Evolutionary conservation across 495 filamentous ascomycete species (phyloP).

Genomic region (Penicillium coprophilum): DNA sequence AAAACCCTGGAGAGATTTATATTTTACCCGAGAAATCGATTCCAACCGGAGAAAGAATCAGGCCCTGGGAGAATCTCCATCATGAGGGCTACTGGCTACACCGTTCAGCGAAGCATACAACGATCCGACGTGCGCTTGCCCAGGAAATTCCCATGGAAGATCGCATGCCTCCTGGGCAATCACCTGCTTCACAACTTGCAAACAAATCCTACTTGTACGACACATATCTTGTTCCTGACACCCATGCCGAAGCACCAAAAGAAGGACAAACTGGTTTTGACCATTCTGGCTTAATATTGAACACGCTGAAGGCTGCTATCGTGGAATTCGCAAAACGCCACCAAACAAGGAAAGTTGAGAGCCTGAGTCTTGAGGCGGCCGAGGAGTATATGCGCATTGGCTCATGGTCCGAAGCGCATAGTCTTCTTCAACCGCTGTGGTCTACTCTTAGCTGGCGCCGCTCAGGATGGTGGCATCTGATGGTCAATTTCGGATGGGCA

Average conservation of each 20-base stretch:
- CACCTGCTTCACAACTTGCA: constrained; percentile 65
- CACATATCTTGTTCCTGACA: constrained; percentile 78
- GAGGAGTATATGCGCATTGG: constrained; percentile 62
- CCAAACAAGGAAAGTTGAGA: constrained; percentile 65
- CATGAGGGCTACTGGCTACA: constrained; percentile 88
- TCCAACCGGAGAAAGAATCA: constrained; percentile 60
- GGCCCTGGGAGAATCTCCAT: constrained; percentile 78
- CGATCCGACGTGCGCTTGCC: constrained; percentile 59
- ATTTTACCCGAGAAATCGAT: constrained; percentile 66
- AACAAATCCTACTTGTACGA: constrained; percentile 74
- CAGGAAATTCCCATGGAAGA: constrained; percentile 73
- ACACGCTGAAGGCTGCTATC: constrained; percentile 59
- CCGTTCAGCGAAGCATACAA: constrained; percentile 64
- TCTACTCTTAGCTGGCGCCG: constrained; percentile 67
- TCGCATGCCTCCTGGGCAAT: constrained; percentile 61
- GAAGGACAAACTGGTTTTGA: constrained; percentile 54
- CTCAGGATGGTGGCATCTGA: constrained; percentile 78
- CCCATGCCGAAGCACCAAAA: constrained; percentile 67
- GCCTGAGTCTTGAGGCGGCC: constrained; percentile 66
- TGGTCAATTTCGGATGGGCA: constrained; percentile 70
- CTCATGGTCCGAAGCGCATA: constrained; percentile 65
- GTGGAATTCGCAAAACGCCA: constrained; percentile 62
- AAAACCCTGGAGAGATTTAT: constrained; percentile 24
- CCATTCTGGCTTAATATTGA: constrained; percentile 62
- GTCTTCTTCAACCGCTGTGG: constrained; percentile 71